Conservation (phyloP, 192 early-diverging fungal species). For the Glomus cerebriforme region DNA sequence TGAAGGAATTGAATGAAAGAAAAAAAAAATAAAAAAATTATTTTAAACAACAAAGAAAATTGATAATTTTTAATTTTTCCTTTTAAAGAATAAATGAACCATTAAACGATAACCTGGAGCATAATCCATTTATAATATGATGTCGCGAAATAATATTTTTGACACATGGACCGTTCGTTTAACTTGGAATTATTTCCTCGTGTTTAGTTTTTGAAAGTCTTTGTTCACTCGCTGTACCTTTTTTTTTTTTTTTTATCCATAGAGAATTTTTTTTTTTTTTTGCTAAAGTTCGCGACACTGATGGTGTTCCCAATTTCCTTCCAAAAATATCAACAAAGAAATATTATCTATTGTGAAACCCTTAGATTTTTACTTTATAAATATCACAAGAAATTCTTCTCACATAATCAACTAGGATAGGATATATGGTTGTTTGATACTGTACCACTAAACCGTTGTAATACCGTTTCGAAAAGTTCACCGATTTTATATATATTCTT, state of each 20-base stretch:
- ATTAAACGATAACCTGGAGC: neutral
- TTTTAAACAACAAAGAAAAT: neutral
- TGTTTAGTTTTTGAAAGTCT: neutral
- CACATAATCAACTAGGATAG: neutral
- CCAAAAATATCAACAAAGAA: neutral
- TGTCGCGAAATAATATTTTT: neutral
- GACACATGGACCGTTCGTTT: neutral
- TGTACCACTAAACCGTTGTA: neutral
- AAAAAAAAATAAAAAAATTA: no score
- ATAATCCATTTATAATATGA: neutral
- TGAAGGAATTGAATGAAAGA: no score
- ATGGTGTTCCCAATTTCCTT: neutral
- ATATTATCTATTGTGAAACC: neutral
- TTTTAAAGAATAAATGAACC: neutral
- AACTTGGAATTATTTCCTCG: neutral
- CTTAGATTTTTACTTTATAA: no score
- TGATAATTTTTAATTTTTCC: neutral
- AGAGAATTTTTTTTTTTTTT: no score
- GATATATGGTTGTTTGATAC: neutral
- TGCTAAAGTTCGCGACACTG: neutral
- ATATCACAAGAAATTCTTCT: neutral
- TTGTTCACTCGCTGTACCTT: neutral
- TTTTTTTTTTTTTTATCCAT: no score
- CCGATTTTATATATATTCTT: neutral
- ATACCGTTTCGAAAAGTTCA: neutral